These are phyloP conservation scores for Cucurbita argyrosperma DNA, from an alignment of 306 rosid species.

Conservation along the genomic window DNA sequence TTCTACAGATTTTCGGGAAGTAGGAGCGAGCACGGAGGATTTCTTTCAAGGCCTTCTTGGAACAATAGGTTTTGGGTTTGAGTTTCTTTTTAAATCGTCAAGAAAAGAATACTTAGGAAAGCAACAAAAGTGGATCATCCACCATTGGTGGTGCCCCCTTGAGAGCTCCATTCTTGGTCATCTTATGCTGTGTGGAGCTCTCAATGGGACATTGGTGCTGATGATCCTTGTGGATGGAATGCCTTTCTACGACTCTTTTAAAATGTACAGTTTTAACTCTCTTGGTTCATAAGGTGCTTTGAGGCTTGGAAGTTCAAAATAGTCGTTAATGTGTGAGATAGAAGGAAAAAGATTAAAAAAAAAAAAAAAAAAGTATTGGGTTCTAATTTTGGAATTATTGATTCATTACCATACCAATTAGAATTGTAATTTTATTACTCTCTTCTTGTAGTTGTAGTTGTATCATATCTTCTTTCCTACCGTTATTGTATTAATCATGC, in stretches of 20 bases:
- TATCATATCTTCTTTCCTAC: conserved; percentile 22
- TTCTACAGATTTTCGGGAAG: conserved; percentile 46
- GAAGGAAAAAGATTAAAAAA: background rate
- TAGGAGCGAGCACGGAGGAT: conserved; percentile 63
- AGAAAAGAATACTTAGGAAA: too few relatives aligned
- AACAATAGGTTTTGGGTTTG: conserved; percentile 35
- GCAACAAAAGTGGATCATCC: background rate
- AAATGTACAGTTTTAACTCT: conserved; percentile 47
- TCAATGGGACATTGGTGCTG: background rate
- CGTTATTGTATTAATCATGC: background rate
- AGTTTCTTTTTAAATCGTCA: background rate
- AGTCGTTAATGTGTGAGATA: background rate
- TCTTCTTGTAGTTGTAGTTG: conserved; percentile 6
- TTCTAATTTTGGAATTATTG: conserved; percentile 46
- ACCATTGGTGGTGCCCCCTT: background rate
- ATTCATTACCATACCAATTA: conserved; percentile 39
- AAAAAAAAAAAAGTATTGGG: conserved; percentile 14
- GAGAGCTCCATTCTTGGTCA: background rate
- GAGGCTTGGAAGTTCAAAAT: conserved; percentile 17
- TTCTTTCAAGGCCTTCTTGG: conserved; percentile 38
- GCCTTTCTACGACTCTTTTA: conserved; percentile 10
- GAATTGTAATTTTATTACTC: conserved; percentile 31
- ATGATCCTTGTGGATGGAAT: conserved; percentile 8
- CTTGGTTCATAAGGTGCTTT: conserved; percentile 20
- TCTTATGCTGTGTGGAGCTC: background rate